These are phyloP conservation scores for Afroboletus lepidellus DNA, from an alignment of 1,284 basidiomycete genomes.

Conservation along the genomic window DNA sequence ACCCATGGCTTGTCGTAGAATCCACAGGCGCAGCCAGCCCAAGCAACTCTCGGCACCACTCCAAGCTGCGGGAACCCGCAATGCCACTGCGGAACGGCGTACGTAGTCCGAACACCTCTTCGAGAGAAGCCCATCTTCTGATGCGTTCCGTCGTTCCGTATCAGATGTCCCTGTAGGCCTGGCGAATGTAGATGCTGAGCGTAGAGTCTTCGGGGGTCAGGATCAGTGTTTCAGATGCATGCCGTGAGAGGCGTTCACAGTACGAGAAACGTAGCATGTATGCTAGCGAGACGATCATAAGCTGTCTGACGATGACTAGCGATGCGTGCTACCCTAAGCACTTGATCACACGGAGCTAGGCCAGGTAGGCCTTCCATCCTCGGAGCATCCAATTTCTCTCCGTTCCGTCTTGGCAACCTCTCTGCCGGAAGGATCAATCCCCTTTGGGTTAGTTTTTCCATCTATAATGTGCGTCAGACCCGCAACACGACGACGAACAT, in stretches of 20 bases:
- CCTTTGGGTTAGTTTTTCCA: conserved; percentile 30
- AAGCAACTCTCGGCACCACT: conserved; percentile 2
- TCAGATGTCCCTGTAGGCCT: conserved; percentile 20
- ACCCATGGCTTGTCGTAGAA: conserved; percentile 1
- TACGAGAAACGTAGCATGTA: background rate
- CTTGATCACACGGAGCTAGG: no score
- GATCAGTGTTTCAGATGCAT: no score
- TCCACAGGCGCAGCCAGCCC: conserved; percentile 6
- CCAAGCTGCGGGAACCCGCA: conserved; percentile 22
- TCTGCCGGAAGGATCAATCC: background rate
- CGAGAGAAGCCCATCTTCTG: background rate
- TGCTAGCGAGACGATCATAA: background rate
- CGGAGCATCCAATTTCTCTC: no score
- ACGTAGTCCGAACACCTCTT: background rate
- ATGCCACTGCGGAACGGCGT: conserved; percentile 20
- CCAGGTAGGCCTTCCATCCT: no score
- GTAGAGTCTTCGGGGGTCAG: no score
- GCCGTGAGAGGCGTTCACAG: no score
- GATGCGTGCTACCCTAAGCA: no score
- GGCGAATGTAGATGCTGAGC: conserved; percentile 22
- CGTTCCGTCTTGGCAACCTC: no score
- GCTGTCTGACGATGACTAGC: background rate
- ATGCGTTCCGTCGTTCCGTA: background rate
- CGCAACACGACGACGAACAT: background rate
- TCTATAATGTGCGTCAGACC: conserved; percentile 17